phyloP scores from a whole-genome alignment of 1,284 basidiomycete species.

The Moesziomyces parantarcticus region DNA sequence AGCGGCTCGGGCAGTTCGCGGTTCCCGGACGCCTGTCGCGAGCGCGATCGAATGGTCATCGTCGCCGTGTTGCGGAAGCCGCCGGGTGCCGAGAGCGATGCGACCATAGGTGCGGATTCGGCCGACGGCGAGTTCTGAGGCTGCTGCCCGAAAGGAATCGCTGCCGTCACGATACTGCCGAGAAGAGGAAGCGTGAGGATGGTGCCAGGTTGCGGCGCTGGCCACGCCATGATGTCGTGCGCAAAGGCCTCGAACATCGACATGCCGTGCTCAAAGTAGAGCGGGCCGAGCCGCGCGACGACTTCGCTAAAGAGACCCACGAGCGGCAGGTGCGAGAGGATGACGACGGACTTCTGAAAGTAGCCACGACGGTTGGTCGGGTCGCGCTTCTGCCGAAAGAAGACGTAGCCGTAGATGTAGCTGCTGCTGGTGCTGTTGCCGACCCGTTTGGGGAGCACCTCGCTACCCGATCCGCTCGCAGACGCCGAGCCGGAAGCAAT shows the following conservation, averaged over 20 bases:
- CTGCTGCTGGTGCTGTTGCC: conserved; percentile 57
- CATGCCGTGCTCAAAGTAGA: conserved; percentile 64
- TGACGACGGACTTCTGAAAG: conserved; percentile 80
- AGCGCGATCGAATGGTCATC: conserved; percentile 30
- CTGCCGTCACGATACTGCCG: conserved; percentile 50
- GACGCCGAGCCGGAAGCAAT: conserved; percentile 1
- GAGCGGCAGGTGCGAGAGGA: conserved; percentile 84
- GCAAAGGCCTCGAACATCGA: conserved; percentile 62
- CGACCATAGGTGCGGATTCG: conserved; percentile 19
- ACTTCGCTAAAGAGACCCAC: conserved; percentile 82
- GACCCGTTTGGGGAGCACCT: conserved; percentile 5
- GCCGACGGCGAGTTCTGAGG: conserved; percentile 55
- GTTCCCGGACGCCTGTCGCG: conserved; percentile 12
- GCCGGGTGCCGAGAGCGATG: conserved; percentile 5
- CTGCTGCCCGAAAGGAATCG: conserved; percentile 59
- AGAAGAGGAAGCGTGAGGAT: conserved; percentile 56
- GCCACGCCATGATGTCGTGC: conserved; percentile 57
- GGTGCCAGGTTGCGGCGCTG: conserved; percentile 54
- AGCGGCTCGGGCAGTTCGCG: conserved; percentile 39
- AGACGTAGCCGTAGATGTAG: conserved; percentile 67
- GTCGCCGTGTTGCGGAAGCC: conserved; percentile 32
- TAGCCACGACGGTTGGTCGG: conserved; percentile 62
- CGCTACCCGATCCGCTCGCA: conserved; percentile 1
- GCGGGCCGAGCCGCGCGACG: conserved; percentile 75
- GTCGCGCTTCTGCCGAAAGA: conserved; percentile 64